These are phyloP conservation scores for Colletotrichum tofieldiae DNA, from an alignment of 2,329 filamentous ascomycete species.

Conservation along the genomic window DNA sequence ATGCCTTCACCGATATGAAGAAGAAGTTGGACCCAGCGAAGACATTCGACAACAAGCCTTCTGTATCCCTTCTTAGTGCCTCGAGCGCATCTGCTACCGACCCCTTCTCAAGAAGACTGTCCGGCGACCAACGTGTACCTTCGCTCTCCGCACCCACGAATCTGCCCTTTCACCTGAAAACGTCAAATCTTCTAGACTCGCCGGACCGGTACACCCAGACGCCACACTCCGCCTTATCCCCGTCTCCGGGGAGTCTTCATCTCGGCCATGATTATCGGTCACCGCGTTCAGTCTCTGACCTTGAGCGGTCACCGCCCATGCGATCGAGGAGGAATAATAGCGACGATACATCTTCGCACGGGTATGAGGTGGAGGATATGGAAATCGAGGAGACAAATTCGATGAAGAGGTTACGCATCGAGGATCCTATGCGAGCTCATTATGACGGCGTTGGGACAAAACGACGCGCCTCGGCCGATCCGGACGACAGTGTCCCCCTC, in stretches of 20 bases:
- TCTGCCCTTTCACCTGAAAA: conserved; percentile 52
- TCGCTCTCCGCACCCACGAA: conserved; percentile 64
- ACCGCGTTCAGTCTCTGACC: conserved; percentile 60
- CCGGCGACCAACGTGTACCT: conserved; percentile 58
- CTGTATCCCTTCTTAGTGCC: conserved; percentile 60
- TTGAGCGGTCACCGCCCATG: conserved; percentile 63
- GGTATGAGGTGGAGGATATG: conserved; percentile 62
- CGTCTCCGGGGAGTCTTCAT: conserved; percentile 58
- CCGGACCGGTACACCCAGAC: conserved; percentile 62
- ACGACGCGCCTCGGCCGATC: conserved; percentile 70
- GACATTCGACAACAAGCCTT: conserved; percentile 61
- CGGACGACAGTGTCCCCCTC: conserved; percentile 57
- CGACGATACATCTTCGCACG: conserved; percentile 64
- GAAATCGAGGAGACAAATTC: conserved; percentile 67
- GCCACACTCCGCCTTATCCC: conserved; percentile 65
- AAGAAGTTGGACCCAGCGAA: too few relatives aligned
- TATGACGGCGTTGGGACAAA: conserved; percentile 65
- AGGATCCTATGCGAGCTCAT: conserved; percentile 58
- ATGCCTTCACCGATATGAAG: conserved; percentile 68
- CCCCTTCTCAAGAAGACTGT: conserved; percentile 53
- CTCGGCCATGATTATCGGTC: conserved; percentile 61
- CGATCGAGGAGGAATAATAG: conserved; percentile 67
- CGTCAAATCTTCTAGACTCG: conserved; percentile 59
- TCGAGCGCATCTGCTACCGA: conserved; percentile 55
- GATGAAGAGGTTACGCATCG: conserved; percentile 67